phyloP scores from a whole-genome alignment of 495 filamentous ascomycete genomes.

The Lophiostoma macrostomum region DNA sequence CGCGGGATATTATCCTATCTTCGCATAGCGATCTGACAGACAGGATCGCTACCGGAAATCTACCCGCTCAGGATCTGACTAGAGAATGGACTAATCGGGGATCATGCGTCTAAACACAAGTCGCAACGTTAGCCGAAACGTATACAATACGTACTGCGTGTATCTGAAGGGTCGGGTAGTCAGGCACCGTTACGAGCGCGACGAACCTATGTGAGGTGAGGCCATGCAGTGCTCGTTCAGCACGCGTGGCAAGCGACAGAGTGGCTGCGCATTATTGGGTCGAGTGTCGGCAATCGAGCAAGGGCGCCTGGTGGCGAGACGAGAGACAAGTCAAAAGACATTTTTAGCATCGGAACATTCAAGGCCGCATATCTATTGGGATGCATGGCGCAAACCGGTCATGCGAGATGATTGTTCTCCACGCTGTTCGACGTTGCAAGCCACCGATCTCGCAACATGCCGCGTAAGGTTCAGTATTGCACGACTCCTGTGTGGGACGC shows the following conservation, averaged over 20 bases:
- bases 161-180: too few species aligned
- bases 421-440: slow-evolving; percentile 31
- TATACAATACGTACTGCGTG: neutral
- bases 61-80: slow-evolving; percentile 17
- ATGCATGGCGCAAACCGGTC: neutral
- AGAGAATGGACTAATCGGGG: neutral
- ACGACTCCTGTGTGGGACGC: neutral
- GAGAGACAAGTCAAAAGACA: too few species aligned
- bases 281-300: too few species aligned
- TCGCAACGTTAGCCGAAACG: slow-evolving; percentile 4
- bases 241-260: neutral
- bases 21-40: slow-evolving; percentile 13
- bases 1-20: slow-evolving; percentile 4
- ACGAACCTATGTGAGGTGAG: too few species aligned
- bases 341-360: slow-evolving; percentile 11
- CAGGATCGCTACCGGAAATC: slow-evolving; percentile 29
- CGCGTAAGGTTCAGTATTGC: neutral
- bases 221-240: too few species aligned
- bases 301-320: too few species aligned
- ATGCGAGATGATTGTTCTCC: neutral
- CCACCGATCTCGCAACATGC: slow-evolving; percentile 22
- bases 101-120: neutral
- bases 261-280: neutral
- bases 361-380: neutral
- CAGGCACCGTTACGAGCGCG: too few species aligned